phyloP scores from a whole-genome alignment of 768 basidiomycete genomes.

The Rhizopogon vulgaris region DNA sequence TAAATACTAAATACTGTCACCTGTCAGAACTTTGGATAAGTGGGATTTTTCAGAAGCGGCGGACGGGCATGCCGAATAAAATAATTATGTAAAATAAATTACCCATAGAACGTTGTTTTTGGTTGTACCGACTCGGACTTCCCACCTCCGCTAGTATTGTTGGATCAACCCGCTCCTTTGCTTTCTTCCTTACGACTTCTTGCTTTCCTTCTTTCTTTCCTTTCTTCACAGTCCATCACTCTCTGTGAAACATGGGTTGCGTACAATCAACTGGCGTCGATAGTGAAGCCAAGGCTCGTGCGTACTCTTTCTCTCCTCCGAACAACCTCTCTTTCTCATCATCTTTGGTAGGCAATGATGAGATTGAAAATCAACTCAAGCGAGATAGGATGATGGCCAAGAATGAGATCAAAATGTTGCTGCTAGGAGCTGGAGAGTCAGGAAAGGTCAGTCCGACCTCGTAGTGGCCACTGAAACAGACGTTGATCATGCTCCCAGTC shows the following conservation, averaged over 20 bases:
- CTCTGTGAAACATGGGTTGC: constrained; percentile 53
- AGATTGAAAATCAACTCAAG: constrained; percentile 91
- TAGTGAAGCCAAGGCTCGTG: constrained; percentile 79
- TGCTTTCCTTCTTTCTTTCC: constrained; percentile 3
- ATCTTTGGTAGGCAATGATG: constrained; percentile 65
- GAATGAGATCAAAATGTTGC: constrained; percentile 94
- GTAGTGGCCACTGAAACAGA: background rate
- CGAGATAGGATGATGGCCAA: constrained; percentile 82
- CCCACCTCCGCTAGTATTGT: constrained; percentile 22
- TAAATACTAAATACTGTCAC: too few species aligned
- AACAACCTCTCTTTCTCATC: background rate
- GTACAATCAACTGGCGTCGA: constrained; percentile 65
- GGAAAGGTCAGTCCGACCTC: constrained; percentile 63
- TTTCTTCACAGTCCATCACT: background rate
- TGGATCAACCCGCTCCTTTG: constrained; percentile 16
- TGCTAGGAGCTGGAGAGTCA: constrained; percentile 94
- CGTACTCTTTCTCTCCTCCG: constrained; percentile 27
- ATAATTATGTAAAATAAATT: constrained; percentile 5
- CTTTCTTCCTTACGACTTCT: constrained; percentile 7
- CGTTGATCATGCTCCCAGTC: constrained; percentile 39
- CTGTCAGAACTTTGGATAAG: constrained; percentile 1
- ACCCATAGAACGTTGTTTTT: constrained; percentile 7
- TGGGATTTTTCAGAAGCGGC: constrained; percentile 12
- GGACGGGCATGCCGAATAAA: constrained; percentile 10
- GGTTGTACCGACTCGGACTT: constrained; percentile 7